These are phyloP conservation scores for Poterioochromonas sp. DNA, from an alignment of 352 stramenopile genomes.

Conservation along the genomic window DNA sequence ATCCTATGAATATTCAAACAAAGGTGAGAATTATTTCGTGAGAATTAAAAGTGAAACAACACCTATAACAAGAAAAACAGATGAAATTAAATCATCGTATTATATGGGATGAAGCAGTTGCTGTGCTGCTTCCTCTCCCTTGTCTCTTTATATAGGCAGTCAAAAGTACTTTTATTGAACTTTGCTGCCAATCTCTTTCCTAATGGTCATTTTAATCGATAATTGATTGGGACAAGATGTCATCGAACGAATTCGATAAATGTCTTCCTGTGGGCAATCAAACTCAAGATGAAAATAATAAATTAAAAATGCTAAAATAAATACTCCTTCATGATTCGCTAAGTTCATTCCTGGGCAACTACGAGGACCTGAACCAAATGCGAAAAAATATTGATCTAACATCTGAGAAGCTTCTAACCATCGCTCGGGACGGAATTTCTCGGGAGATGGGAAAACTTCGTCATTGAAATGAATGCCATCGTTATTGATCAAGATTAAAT, in stretches of 20 bases:
- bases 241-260: not conserved
- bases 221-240: not conserved
- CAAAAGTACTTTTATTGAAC: too few species aligned
- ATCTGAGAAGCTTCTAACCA: not conserved
- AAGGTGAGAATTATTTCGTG: too few species aligned
- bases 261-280: not conserved
- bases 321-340: not conserved
- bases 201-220: not conserved
- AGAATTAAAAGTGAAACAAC: too few species aligned
- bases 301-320: not conserved
- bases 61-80: too few species aligned
- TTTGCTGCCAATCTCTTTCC: too few species aligned
- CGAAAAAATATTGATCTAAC: not conserved
- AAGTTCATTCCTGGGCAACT: not conserved
- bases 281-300: not conserved
- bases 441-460: not conserved
- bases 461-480: not conserved
- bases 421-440: not conserved
- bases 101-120: too few species aligned
- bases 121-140: too few species aligned
- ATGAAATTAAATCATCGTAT: too few species aligned
- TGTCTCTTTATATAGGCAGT: too few species aligned
- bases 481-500: not conserved
- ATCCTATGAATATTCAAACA: too few species aligned
- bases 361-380: not conserved